These are phyloP conservation scores for Aspergillus pseudoglaucus DNA, from an alignment of 2,329 filamentous ascomycete genomes.

Conservation along the genomic window DNA sequence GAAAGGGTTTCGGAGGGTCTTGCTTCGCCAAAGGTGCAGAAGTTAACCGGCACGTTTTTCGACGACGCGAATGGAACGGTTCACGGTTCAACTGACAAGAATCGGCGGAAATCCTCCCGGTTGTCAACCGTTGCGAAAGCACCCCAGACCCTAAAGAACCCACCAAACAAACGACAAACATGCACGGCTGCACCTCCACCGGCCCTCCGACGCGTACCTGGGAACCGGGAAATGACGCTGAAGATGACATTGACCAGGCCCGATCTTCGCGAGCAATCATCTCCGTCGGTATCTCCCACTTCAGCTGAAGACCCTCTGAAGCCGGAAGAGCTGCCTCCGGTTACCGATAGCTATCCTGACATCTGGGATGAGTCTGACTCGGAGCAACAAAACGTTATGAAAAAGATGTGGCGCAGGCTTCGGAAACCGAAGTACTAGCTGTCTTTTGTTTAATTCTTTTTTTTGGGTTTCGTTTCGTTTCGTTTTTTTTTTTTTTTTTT, in stretches of 20 bases:
- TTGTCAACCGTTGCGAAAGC: slow-evolving; percentile 8
- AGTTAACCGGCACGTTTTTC: slow-evolving; percentile 48
- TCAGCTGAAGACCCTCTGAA: slow-evolving; percentile 56
- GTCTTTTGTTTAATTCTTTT: slow-evolving; percentile 1
- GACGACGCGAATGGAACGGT: slow-evolving; percentile 38
- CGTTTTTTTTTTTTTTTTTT: background rate
- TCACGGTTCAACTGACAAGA: slow-evolving; percentile 1
- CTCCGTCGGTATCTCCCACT: slow-evolving; percentile 40
- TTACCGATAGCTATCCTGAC: slow-evolving; percentile 35
- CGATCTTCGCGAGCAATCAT: slow-evolving; percentile 57
- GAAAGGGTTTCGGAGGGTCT: slow-evolving; percentile 12
- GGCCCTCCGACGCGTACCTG: slow-evolving; percentile 48
- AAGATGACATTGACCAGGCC: slow-evolving; percentile 91
- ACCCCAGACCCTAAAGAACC: slow-evolving; percentile 5
- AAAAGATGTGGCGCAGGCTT: slow-evolving; percentile 40
- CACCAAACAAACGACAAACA: slow-evolving; percentile 14
- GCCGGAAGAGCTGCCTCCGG: slow-evolving; percentile 46
- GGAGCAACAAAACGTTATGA: slow-evolving; percentile 33
- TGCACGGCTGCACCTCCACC: slow-evolving; percentile 22
- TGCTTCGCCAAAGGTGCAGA: slow-evolving; percentile 35
- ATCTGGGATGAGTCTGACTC: slow-evolving; percentile 38
- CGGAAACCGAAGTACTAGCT: slow-evolving; percentile 19
- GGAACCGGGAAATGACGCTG: slow-evolving; percentile 83
- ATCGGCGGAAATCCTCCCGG: slow-evolving; percentile 13
- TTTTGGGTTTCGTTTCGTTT: too few relatives aligned